Percentiles rank a stretch among this genome's conserved stretches.
Conservation (phyloP, 2,329 filamentous ascomycete genomes). For the Aureobasidium musti region DNA sequence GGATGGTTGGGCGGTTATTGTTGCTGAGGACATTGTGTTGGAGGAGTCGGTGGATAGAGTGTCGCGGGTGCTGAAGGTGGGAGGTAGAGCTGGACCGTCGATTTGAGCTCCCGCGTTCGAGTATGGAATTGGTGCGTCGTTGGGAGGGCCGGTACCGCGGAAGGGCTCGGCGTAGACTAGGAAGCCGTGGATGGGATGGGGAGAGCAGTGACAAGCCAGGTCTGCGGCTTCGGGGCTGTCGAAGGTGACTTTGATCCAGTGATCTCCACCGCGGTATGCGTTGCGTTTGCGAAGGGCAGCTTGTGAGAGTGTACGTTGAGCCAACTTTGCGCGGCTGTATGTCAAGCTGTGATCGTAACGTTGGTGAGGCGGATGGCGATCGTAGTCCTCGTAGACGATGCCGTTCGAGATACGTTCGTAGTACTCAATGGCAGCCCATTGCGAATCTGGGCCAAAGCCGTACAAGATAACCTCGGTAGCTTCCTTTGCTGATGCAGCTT, state of each 20-base stretch:
- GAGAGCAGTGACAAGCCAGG: conserved; percentile 50
- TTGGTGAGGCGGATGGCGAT: conserved; percentile 74
- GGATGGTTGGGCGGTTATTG: conserved; percentile 37
- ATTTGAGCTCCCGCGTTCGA: conserved; percentile 41
- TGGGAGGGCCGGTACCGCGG: conserved; percentile 47
- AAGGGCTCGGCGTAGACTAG: conserved; percentile 53
- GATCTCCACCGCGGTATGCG: conserved; percentile 75
- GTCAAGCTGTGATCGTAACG: conserved; percentile 73
- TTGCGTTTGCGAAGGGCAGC: conserved; percentile 79
- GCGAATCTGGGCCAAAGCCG: conserved; percentile 68
- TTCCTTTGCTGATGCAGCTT: conserved; percentile 50
- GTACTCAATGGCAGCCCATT: conserved; percentile 84
- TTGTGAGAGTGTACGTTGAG: conserved; percentile 65
- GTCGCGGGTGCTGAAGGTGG: conserved; percentile 40
- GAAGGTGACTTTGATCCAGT: conserved; percentile 74
- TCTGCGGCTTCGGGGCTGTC: conserved; percentile 53
- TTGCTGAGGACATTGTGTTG: conserved; percentile 47
- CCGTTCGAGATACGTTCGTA: conserved; percentile 82
- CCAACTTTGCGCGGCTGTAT: conserved; percentile 69
- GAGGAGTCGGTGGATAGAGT: conserved; percentile 40
- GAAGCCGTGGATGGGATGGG: conserved; percentile 52
- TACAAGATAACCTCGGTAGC: conserved; percentile 82
- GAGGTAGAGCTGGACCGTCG: conserved; percentile 36
- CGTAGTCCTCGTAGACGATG: conserved; percentile 88
- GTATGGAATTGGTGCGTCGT: conserved; percentile 48